These are phyloP conservation scores for Ottelia alismoides DNA, from an alignment of 106 monocot genomes.

Conservation along the genomic window DNA sequence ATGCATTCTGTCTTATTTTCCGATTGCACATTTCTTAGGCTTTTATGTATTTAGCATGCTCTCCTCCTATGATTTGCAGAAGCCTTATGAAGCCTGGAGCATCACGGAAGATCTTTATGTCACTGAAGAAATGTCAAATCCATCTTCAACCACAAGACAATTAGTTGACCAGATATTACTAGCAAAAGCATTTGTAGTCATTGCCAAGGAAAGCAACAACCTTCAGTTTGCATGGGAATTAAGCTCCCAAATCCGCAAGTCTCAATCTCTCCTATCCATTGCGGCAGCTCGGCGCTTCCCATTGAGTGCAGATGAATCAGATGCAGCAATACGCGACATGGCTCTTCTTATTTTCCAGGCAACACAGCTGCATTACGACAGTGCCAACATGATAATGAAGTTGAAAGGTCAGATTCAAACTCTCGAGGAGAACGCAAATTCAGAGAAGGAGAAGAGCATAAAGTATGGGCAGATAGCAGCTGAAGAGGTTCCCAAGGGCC, in stretches of 20 bases:
- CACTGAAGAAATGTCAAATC: constrained; percentile 55
- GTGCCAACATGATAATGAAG: constrained; percentile 37
- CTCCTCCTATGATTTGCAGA: constrained; percentile 17
- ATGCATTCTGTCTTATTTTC: too few relatives aligned
- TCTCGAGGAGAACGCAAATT: constrained; percentile 46
- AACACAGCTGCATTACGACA: constrained; percentile 52
- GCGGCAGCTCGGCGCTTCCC: constrained; percentile 19
- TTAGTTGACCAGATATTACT: constrained; percentile 66
- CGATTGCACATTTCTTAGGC: too few relatives aligned
- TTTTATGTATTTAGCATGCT: too few relatives aligned
- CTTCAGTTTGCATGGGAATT: constrained; percentile 55
- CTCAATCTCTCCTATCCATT: constrained; percentile 41
- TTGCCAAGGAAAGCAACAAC: constrained; percentile 66
- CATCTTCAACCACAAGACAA: constrained; percentile 53
- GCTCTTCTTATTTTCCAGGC: constrained; percentile 61
- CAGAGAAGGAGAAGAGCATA: constrained; percentile 56
- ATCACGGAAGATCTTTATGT: constrained; percentile 31
- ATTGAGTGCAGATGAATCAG: constrained; percentile 21
- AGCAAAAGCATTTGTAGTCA: constrained; percentile 42
- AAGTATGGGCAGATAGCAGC: constrained; percentile 73
- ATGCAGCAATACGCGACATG: constrained; percentile 43
- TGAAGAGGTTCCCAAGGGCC: constrained; percentile 71
- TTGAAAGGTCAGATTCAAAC: constrained; percentile 54
- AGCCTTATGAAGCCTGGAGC: constrained; percentile 8
- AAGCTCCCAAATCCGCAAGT: constrained; percentile 33